Base-by-base conservation (phyloP, 495 filamentous ascomycete species). In the Barbatosphaeria neglecta region DNA sequence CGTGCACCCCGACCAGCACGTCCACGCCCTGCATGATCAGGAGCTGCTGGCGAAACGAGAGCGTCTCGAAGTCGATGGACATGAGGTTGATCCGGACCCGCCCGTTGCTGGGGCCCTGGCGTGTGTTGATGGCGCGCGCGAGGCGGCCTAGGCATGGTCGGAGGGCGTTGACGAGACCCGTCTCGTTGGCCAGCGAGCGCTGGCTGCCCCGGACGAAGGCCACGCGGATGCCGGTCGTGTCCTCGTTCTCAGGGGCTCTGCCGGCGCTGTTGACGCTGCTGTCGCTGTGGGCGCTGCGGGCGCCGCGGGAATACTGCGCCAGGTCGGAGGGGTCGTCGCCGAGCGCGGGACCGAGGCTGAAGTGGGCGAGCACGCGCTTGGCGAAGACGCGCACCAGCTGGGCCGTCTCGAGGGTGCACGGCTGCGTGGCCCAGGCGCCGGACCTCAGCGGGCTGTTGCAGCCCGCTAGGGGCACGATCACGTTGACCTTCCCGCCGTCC, bases 1-100 rank as follows among this genome's bases (percentile, higher is more conserved):
- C 67, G 50, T 67, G 64, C 37, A 65, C 55, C 8, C 64, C 65
- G 19, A 65, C 61, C 3, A 70, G 56, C 18, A 68, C 52, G 50
- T 67, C 64, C 16, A 64, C 61, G 19, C 47, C 45, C 31, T 45
- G 58, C 16, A 61, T 47, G 25, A 62, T 52, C 31, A 53, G 42
- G 25, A 67, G 27, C 55, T 71, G 66, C 33, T 8, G 9, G 9
- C 9, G 3, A 3, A 31, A 8, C 27, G 27, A 8, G 27, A 31
- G 27, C 9, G 27, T 10, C 2, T 2, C 2, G 27, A 31, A 31
- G 27, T 31, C 27, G 27, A 31, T 13, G 3, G 27, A n/a, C n/a
- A n/a, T n/a, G n/a, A n/a, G 27, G 3, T 8, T 31, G 27, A 31
- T 31, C 9, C 27, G 27, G 2, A 31, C 27, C 3, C 7, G 27